A percentile compares a stretch with the other conserved stretches of the same genome.
These are phyloP conservation scores for Terfezia boudieri DNA, from an alignment of 495 filamentous ascomycete species.

Conservation along the genomic window DNA sequence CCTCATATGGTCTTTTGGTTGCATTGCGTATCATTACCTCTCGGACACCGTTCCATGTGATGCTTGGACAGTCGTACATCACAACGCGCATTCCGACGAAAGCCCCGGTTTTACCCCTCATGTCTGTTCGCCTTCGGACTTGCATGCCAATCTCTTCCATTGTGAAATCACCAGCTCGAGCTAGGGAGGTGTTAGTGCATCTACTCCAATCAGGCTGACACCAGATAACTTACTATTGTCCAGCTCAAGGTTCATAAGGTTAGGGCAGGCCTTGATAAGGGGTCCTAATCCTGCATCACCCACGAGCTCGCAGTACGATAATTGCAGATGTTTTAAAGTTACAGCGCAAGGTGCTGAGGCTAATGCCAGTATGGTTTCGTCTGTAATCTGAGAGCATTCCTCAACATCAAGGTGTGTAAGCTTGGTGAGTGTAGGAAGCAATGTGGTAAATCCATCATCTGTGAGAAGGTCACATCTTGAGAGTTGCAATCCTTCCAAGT, in stretches of 20 bases:
- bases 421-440: conserved; percentile 49
- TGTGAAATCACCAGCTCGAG: conserved; percentile 66
- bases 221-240: conserved; percentile 43
- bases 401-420: conserved; percentile 81
- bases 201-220: not conserved
- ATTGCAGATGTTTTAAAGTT: conserved; percentile 52
- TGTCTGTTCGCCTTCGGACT: not conserved
- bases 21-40: conserved; percentile 72
- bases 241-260: conserved; percentile 52
- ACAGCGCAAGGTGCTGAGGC: conserved; percentile 50
- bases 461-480: conserved; percentile 47
- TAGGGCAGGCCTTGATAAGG: conserved; percentile 50
- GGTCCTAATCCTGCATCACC: conserved; percentile 71
- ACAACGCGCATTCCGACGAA: conserved; percentile 48
- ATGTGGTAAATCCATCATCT: conserved; percentile 45
- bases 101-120: not conserved
- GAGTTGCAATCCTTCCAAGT: conserved; percentile 61
- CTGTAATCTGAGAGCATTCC: conserved; percentile 57
- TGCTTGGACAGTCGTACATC: conserved; percentile 69
- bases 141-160: conserved; percentile 5
- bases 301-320: conserved; percentile 73
- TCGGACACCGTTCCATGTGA: conserved; percentile 82
- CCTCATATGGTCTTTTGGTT: conserved; percentile 16
- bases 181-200: not conserved
- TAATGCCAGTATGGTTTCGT: conserved; percentile 45